These are phyloP conservation scores for Coniochaeta sp. DNA, from an alignment of 2,329 filamentous ascomycete genomes.

Conservation along the genomic window DNA sequence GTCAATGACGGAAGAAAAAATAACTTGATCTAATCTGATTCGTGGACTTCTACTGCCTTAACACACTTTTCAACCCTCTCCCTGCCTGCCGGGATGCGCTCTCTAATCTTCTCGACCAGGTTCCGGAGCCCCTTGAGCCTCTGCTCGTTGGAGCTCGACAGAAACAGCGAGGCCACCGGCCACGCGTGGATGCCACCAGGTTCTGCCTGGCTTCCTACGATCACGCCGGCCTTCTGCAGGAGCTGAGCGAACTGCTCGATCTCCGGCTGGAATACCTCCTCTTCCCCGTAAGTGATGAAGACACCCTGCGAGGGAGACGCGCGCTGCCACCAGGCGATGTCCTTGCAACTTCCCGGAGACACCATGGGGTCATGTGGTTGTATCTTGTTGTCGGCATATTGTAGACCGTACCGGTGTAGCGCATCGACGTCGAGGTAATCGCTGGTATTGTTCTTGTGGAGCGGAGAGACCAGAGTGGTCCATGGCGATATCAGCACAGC, in stretches of 20 bases:
- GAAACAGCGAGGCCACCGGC: constrained; percentile 64
- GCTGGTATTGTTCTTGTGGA: constrained; percentile 61
- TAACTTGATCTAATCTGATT: constrained; percentile 64
- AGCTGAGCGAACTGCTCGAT: constrained; percentile 52
- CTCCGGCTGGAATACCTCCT: constrained; percentile 71
- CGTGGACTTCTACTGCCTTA: constrained; percentile 3
- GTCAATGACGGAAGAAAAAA: constrained; percentile 32
- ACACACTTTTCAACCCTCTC: constrained; percentile 17
- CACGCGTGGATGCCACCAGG: constrained; percentile 70
- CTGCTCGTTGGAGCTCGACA: constrained; percentile 39
- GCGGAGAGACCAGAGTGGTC: constrained; percentile 63
- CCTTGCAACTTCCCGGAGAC: constrained; percentile 67
- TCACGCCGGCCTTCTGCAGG: constrained; percentile 44
- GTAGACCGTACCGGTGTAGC: constrained; percentile 61
- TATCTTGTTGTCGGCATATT: constrained; percentile 52
- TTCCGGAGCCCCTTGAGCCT: constrained; percentile 43
- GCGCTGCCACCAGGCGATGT: constrained; percentile 57
- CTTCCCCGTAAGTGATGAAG: constrained; percentile 63
- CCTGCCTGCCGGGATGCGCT: constrained; percentile 12
- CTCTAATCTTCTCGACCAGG: constrained; percentile 30
- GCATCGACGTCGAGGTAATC: constrained; percentile 67
- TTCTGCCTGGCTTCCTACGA: constrained; percentile 53
- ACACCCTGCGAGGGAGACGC: constrained; percentile 62
- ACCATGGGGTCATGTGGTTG: constrained; percentile 45
- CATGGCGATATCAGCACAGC: constrained; percentile 75